Conservation (phyloP, 495 filamentous ascomycete species). For the Hyaloscypha bicolor region DNA sequence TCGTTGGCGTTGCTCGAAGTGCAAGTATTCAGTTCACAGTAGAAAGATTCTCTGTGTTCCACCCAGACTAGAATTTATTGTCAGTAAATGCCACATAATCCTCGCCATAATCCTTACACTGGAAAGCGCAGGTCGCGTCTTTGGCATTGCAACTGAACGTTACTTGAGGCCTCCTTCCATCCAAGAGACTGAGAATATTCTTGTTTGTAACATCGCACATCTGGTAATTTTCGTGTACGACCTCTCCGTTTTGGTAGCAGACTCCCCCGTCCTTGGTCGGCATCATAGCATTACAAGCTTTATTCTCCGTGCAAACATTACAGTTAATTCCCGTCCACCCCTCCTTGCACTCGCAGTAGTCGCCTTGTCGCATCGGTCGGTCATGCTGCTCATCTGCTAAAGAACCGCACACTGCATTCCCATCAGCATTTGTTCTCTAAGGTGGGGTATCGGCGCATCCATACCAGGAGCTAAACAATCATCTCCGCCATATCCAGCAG, state of each 20-base stretch:
- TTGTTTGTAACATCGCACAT: constrained; percentile 96
- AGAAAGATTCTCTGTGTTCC: constrained; percentile 91
- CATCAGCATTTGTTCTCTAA: constrained; percentile 14
- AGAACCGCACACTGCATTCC: constrained; percentile 72
- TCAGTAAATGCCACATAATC: constrained; percentile 38
- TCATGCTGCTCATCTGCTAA: constrained; percentile 71
- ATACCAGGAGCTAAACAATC: constrained; percentile 81
- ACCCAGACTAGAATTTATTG: constrained; percentile 74
- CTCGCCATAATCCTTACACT: constrained; percentile 60
- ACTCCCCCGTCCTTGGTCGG: constrained; percentile 75
- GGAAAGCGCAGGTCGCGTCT: constrained; percentile 80
- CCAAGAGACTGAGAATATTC: constrained; percentile 86
- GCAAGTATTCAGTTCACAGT: constrained; percentile 85
- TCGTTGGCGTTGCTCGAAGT: constrained; percentile 67
- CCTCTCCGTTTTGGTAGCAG: constrained; percentile 88
- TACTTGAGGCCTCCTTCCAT: constrained; percentile 82
- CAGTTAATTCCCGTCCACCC: constrained; percentile 99
- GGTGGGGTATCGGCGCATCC: constrained; percentile 18
- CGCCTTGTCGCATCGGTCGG: constrained; percentile 66
- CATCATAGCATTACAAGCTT: constrained; percentile 84
- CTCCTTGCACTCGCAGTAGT: constrained; percentile 82
- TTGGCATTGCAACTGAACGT: constrained; percentile 89
- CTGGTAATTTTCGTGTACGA: constrained; percentile 93
- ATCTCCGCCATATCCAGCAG: constrained; percentile 88
- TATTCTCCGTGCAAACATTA: constrained; percentile 86